Evolutionary conservation across 2,329 filamentous ascomycete genomes (phyloP).

Genomic region (Falciphora oryzae): DNA sequence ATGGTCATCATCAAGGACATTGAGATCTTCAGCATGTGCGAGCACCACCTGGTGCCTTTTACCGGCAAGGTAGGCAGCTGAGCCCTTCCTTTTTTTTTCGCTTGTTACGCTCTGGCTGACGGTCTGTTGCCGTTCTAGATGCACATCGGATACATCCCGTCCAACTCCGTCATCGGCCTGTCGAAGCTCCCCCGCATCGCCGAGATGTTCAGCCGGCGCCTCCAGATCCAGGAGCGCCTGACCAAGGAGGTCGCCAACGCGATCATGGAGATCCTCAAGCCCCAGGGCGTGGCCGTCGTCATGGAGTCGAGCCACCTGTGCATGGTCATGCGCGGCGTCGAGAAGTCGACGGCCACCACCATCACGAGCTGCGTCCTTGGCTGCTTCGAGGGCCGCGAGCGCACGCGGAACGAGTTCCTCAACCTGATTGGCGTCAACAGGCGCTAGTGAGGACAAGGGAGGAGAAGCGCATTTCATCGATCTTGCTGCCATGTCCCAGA

Average conservation of each 20-base stretch:
- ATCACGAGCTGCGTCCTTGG: slow-evolving; percentile 98
- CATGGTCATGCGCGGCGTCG: slow-evolving; percentile 98
- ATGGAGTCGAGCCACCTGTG: slow-evolving; percentile 96
- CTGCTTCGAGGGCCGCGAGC: slow-evolving; percentile 85
- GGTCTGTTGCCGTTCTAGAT: slow-evolving; percentile 52
- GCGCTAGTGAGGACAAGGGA: not conserved
- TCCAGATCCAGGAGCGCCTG: slow-evolving; percentile 94
- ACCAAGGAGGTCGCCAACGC: slow-evolving; percentile 95
- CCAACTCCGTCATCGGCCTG: slow-evolving; percentile 84
- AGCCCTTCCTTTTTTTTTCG: not conserved
- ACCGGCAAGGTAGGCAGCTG: slow-evolving; percentile 68
- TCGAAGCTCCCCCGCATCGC: slow-evolving; percentile 94
- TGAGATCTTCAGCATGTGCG: slow-evolving; percentile 88
- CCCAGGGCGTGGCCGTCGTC: slow-evolving; percentile 91
- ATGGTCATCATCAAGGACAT: slow-evolving; percentile 98
- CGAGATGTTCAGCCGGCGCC: slow-evolving; percentile 88
- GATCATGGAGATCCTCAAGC: slow-evolving; percentile 86
- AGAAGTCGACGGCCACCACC: slow-evolving; percentile 81
- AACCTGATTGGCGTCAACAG: slow-evolving; percentile 65
- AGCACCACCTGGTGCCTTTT: slow-evolving; percentile 96
- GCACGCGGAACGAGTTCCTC: slow-evolving; percentile 93
- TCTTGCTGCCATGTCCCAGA: not conserved
- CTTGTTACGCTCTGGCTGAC: not conserved
- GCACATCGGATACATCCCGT: slow-evolving; percentile 98
- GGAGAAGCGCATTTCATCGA: not conserved